These are phyloP conservation scores for Cryptococcus sp. DNA, from an alignment of 1,284 basidiomycete species.

Conservation along the genomic window DNA sequence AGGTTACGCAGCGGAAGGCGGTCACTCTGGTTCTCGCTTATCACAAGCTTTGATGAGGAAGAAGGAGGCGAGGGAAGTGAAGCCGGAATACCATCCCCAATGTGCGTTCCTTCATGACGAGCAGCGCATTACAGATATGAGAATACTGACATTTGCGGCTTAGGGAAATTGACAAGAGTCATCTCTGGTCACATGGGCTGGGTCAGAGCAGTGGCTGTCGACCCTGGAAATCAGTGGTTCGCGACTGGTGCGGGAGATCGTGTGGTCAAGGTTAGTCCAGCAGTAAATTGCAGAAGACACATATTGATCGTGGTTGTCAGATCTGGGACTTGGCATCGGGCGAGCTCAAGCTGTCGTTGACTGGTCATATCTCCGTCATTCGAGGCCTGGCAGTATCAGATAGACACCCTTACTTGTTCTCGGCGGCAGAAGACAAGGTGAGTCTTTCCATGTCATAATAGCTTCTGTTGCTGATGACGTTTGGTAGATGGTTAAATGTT, in stretches of 20 bases:
- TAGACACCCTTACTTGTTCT: constrained; percentile 95
- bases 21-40: constrained; percentile 60
- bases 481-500: constrained; percentile 94
- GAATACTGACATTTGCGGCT: background rate
- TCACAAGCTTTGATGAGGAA: constrained; percentile 84
- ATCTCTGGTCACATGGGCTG: constrained; percentile 98
- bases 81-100: constrained; percentile 90
- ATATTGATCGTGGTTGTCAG: constrained; percentile 26
- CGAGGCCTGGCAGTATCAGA: constrained; percentile 89
- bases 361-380: constrained; percentile 96
- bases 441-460: constrained; percentile 21
- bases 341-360: constrained; percentile 91
- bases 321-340: constrained; percentile 99
- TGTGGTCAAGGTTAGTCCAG: constrained; percentile 72
- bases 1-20: constrained; percentile 52
- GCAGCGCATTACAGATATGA: background rate
- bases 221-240: constrained; percentile 98
- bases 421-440: constrained; percentile 95
- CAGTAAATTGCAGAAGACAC: background rate
- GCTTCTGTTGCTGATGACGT: background rate
- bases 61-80: constrained; percentile 86
- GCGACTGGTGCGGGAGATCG: constrained; percentile 96
- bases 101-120: constrained; percentile 50
- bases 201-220: constrained; percentile 95
- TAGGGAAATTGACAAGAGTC: constrained; percentile 89